Evolutionary conservation across 352 stramenopile genomes (phyloP).

Genomic region (Pythium folliculosum): DNA sequence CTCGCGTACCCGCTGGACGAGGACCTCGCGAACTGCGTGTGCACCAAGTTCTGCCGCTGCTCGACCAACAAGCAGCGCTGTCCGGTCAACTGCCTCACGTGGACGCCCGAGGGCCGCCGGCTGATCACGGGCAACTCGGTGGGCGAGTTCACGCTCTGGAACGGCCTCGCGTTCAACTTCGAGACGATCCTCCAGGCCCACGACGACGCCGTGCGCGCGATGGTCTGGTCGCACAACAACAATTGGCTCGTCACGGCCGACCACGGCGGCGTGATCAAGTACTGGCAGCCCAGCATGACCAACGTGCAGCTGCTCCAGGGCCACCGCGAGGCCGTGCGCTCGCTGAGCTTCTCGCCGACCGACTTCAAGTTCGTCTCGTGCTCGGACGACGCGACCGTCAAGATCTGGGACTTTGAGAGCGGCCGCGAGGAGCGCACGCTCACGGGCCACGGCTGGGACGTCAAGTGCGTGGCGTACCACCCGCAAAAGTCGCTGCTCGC

Average conservation of each 20-base stretch:
- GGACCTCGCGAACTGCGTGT: slow-evolving; percentile 77
- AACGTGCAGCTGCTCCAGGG: slow-evolving; percentile 86
- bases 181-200: slow-evolving; percentile 96
- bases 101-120: slow-evolving; percentile 93
- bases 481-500: slow-evolving; percentile 93
- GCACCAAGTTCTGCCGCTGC: slow-evolving; percentile 87
- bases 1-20: slow-evolving; percentile 60
- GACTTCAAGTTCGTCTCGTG: slow-evolving; percentile 98
- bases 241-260: slow-evolving; percentile 91
- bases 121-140: slow-evolving; percentile 97
- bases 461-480: slow-evolving; percentile 98
- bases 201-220: slow-evolving; percentile 84
- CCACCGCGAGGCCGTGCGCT: slow-evolving; percentile 92
- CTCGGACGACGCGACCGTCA: slow-evolving; percentile 96
- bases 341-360: slow-evolving; percentile 94
- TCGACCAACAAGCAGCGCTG: slow-evolving; percentile 92
- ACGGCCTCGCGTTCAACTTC: slow-evolving; percentile 97
- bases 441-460: slow-evolving; percentile 97
- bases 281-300: slow-evolving; percentile 91
- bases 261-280: slow-evolving; percentile 91
- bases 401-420: slow-evolving; percentile 92
- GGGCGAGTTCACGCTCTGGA: slow-evolving; percentile 98
- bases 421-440: slow-evolving; percentile 93
- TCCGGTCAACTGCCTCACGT: slow-evolving; percentile 93
- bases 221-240: slow-evolving; percentile 91